These are phyloP conservation scores for Tolypocladium sp. DNA, from an alignment of 2,329 filamentous ascomycete genomes.

Conservation along the genomic window DNA sequence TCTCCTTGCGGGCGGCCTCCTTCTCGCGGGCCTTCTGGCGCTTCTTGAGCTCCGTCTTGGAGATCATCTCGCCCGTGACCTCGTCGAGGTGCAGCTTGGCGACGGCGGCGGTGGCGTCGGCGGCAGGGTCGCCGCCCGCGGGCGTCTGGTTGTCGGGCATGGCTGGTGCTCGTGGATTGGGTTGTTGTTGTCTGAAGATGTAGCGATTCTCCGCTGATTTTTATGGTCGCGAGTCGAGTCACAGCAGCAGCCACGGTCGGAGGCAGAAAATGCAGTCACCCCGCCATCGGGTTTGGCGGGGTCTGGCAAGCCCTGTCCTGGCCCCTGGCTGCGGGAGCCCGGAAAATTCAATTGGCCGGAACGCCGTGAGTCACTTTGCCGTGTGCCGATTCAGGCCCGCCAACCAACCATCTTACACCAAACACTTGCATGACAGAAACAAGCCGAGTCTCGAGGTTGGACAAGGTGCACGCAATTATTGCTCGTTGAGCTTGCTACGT, in stretches of 20 bases:
- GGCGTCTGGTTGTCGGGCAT: conserved; percentile 24
- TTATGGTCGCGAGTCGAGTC: neutral
- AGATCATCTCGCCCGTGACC: conserved; percentile 80
- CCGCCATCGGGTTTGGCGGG: neutral
- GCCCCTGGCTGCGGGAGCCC: neutral
- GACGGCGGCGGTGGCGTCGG: conserved; percentile 45
- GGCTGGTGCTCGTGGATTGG: neutral
- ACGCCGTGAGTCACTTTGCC: no score
- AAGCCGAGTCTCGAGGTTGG: neutral
- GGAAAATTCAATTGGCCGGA: neutral
- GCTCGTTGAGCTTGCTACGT: neutral
- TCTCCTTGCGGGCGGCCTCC: conserved; percentile 83
- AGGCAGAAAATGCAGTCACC: neutral
- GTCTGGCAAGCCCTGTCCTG: neutral
- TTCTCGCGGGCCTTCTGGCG: conserved; percentile 83
- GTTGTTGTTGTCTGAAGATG: neutral
- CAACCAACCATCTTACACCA: neutral
- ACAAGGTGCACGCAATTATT: neutral
- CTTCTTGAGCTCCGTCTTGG: conserved; percentile 89
- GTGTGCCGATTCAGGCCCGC: neutral
- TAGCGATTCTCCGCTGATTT: neutral
- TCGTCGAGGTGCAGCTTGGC: conserved; percentile 81
- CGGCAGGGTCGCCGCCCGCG: conserved; percentile 28
- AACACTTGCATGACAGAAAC: no score
- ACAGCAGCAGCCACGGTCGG: neutral